Conservation (phyloP, 768 basidiomycete species). For the Kwoniella sp. region DNA sequence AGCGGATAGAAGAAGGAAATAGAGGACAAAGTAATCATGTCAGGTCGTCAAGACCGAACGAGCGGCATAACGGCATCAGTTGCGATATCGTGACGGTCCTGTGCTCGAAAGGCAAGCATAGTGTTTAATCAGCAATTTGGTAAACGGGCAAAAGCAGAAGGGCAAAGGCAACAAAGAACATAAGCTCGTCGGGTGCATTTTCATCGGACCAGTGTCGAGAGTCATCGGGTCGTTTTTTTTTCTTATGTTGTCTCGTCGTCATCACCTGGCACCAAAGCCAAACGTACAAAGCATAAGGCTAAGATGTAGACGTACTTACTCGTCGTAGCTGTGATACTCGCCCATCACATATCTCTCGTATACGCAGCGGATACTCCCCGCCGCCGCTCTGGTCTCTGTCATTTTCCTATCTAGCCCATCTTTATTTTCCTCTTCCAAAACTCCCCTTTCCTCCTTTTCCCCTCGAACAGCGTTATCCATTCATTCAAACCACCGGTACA, state of each 20-base stretch:
- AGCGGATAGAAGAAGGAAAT: neutral
- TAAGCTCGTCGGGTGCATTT: neutral
- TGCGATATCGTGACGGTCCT: neutral
- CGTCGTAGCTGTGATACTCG: too few species aligned
- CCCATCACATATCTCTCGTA: neutral
- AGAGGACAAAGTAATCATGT: neutral
- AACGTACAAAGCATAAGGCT: too few species aligned
- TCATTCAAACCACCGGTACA: neutral
- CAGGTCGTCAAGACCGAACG: neutral
- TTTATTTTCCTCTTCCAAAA: neutral
- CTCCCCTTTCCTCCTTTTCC: slow-evolving; percentile 1
- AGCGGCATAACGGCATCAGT: neutral
- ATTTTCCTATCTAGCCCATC: neutral
- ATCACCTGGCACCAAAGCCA: neutral
- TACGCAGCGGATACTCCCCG: neutral
- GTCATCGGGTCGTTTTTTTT: slow-evolving; percentile 1
- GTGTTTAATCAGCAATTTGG: neutral
- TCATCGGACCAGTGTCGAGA: neutral
- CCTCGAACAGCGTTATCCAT: neutral
- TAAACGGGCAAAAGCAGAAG: neutral
- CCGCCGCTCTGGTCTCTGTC: neutral
- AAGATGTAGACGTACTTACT: too few species aligned
- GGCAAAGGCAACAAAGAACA: neutral
- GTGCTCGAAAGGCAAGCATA: neutral
- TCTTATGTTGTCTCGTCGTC: too few species aligned